phyloP scores from a whole-genome alignment of 2,329 filamentous ascomycete genomes.

The Sclerotinia sclerotiorum region DNA sequence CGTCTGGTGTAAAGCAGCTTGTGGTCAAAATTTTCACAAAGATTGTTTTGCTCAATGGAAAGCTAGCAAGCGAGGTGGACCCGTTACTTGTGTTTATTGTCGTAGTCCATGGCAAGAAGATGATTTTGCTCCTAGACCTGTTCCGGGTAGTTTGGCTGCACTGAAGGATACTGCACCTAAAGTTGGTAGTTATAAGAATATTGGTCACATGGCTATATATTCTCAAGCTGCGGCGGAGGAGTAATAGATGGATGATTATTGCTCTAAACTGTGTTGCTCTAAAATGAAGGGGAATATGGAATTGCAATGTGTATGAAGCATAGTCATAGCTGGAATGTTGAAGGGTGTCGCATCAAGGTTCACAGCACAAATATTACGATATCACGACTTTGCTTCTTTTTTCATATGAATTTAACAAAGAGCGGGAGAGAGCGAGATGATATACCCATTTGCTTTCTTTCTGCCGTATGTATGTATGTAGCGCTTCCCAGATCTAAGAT shows the following conservation, averaged over 20 bases:
- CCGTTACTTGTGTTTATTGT: constrained; percentile 61
- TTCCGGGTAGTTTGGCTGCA: constrained; percentile 25
- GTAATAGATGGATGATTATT: neutral
- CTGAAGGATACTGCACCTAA: constrained; percentile 29
- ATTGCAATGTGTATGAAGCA: neutral
- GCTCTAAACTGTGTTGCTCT: neutral
- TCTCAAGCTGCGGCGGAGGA: constrained; percentile 6
- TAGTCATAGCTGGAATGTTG: neutral
- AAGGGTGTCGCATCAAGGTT: neutral
- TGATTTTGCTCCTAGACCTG: neutral
- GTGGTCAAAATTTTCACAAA: constrained; percentile 55
- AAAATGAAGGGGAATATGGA: neutral
- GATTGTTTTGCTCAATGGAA: constrained; percentile 56
- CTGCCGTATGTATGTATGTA: too few species aligned
- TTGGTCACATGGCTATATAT: constrained; percentile 27
- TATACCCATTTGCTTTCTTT: constrained; percentile 11
- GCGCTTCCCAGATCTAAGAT: too few species aligned
- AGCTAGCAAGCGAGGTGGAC: constrained; percentile 44
- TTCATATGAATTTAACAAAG: too few species aligned
- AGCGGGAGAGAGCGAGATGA: neutral
- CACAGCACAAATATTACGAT: neutral
- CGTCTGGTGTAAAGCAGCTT: constrained; percentile 58
- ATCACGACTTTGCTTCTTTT: neutral
- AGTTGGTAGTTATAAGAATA: constrained; percentile 29
- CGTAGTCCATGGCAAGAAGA: constrained; percentile 56